These are phyloP conservation scores for Cerioporus squamosus DNA, from an alignment of 1,284 basidiomycete genomes.

Conservation along the genomic window DNA sequence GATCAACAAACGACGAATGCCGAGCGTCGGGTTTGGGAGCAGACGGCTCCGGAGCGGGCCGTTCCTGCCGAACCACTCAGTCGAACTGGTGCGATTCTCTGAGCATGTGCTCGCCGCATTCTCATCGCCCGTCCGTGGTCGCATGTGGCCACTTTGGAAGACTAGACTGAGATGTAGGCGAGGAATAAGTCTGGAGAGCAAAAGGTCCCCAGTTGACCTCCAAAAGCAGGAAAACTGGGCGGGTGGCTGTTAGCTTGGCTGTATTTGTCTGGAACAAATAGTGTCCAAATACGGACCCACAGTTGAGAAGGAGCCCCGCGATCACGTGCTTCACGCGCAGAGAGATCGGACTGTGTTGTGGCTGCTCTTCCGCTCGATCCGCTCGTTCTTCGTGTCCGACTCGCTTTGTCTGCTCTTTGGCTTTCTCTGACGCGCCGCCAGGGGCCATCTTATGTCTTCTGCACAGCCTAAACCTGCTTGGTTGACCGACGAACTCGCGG, in stretches of 20 bases:
- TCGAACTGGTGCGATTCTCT: too few relatives aligned
- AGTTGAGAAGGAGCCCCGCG: constrained; percentile 9
- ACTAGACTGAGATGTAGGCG: too few relatives aligned
- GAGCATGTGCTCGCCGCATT: too few relatives aligned
- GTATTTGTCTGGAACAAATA: constrained; percentile 6
- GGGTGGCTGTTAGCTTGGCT: background rate
- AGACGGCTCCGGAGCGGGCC: background rate
- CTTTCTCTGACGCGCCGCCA: background rate
- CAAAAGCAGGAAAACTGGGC: too few relatives aligned
- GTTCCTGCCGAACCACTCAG: too few relatives aligned
- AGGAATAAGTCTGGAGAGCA: too few relatives aligned
- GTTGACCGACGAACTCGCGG: constrained; percentile 58
- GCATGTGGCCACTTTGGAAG: too few relatives aligned
- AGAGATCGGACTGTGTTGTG: background rate
- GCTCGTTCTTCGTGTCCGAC: background rate
- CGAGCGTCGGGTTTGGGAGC: too few relatives aligned
- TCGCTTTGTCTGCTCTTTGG: background rate
- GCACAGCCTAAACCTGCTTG: constrained; percentile 43
- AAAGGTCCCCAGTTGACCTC: too few relatives aligned
- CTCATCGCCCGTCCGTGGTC: too few relatives aligned
- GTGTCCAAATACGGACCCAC: constrained; percentile 10
- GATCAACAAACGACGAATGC: background rate
- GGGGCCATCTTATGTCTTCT: constrained; percentile 7
- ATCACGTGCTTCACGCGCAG: constrained; percentile 8
- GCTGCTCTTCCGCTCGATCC: background rate